Evolutionary conservation across 2,329 filamentous ascomycete species (phyloP).

Genomic region (Aspergillus calidoustus): DNA sequence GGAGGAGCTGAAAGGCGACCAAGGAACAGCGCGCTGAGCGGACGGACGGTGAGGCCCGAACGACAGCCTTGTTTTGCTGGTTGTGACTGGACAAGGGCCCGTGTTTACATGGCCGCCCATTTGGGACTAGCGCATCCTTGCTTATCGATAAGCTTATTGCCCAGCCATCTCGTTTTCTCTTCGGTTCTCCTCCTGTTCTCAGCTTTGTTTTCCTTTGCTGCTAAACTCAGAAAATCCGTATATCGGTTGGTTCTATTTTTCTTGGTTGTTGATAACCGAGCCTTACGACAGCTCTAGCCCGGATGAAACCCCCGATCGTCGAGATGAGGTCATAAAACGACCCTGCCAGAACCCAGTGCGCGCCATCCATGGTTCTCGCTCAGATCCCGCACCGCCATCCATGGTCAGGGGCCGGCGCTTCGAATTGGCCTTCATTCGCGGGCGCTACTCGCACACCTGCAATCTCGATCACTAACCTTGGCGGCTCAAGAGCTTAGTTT

Average conservation of each 20-base stretch:
- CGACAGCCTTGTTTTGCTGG: slow-evolving; percentile 29
- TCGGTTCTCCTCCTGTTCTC: slow-evolving; percentile 9
- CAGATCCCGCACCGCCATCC: slow-evolving; percentile 25
- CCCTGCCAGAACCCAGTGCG: slow-evolving; percentile 49
- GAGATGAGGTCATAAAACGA: not conserved
- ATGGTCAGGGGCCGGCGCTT: slow-evolving; percentile 17
- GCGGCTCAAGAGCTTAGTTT: not conserved
- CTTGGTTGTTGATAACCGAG: not conserved
- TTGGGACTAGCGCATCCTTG: slow-evolving; percentile 38
- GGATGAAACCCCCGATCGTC: not conserved
- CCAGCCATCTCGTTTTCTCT: slow-evolving; percentile 20
- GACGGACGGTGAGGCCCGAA: slow-evolving; percentile 41
- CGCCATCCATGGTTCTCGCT: slow-evolving; percentile 29
- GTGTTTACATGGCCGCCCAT: slow-evolving; percentile 44
- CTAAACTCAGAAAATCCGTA: not conserved
- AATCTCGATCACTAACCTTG: not conserved
- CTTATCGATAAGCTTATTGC: slow-evolving; percentile 51
- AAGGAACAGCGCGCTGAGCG: slow-evolving; percentile 19
- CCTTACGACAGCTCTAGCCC: not conserved
- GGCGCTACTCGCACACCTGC: not conserved
- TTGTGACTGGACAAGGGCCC: slow-evolving; percentile 9
- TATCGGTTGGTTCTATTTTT: not conserved
- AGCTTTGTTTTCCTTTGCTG: not conserved
- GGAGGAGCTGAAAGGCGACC: slow-evolving; percentile 17
- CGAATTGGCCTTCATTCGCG: not conserved